These are phyloP conservation scores for Grosmannia clavigera DNA, from an alignment of 2,329 filamentous ascomycete species.

Conservation along the genomic window DNA sequence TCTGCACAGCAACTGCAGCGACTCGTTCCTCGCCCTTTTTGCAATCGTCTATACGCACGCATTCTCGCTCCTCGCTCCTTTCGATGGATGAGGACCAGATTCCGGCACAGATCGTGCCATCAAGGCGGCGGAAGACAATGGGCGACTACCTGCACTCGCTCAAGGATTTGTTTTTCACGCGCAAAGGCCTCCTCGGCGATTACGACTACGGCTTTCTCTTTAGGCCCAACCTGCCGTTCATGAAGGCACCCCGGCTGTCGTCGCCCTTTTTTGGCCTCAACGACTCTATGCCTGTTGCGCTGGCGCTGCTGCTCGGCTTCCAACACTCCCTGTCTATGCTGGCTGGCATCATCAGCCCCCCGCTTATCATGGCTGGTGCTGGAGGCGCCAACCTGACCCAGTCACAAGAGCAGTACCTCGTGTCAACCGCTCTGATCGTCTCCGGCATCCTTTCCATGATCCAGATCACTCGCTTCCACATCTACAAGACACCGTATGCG, in stretches of 20 bases:
- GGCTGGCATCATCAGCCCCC: slow-evolving; percentile 64
- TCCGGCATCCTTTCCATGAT: slow-evolving; percentile 62
- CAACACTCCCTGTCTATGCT: slow-evolving; percentile 72
- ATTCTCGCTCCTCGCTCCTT: not conserved
- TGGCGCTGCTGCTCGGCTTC: slow-evolving; percentile 63
- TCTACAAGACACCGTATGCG: slow-evolving; percentile 47
- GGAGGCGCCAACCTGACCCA: slow-evolving; percentile 50
- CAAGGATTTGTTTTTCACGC: slow-evolving; percentile 38
- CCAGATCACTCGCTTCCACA: slow-evolving; percentile 67
- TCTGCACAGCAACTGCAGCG: no score
- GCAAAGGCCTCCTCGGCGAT: slow-evolving; percentile 64
- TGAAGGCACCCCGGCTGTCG: slow-evolving; percentile 45
- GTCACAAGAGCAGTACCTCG: slow-evolving; percentile 59
- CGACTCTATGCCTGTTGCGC: slow-evolving; percentile 61
- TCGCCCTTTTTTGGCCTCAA: slow-evolving; percentile 78
- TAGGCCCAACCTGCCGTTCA: slow-evolving; percentile 69
- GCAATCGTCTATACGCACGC: not conserved
- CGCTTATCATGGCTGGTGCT: slow-evolving; percentile 54
- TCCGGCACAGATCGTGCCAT: slow-evolving; percentile 35
- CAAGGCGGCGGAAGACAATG: slow-evolving; percentile 15
- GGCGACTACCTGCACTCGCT: slow-evolving; percentile 18
- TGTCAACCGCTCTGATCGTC: slow-evolving; percentile 67
- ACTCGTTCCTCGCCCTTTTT: no score
- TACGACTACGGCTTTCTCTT: slow-evolving; percentile 92
- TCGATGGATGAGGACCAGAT: slow-evolving; percentile 45